These are phyloP conservation scores for Stachybotrys chartarum DNA, from an alignment of 2,329 filamentous ascomycete genomes.

Conservation along the genomic window DNA sequence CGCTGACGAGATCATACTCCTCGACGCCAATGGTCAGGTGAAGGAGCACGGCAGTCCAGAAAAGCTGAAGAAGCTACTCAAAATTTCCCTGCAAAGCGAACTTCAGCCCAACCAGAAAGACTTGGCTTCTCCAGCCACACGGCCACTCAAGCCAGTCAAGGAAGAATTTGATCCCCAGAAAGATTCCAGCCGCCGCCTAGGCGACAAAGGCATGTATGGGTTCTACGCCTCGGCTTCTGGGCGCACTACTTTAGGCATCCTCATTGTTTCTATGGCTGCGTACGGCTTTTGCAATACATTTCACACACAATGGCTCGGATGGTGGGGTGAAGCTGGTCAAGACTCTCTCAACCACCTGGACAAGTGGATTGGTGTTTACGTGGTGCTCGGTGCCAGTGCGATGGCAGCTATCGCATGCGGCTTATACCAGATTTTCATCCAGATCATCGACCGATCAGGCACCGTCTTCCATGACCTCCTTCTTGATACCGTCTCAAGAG, in stretches of 20 bases:
- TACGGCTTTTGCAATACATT: slow-evolving; percentile 8
- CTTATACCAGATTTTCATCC: slow-evolving; percentile 20
- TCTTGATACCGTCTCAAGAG: slow-evolving; percentile 14
- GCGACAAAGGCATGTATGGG: background rate
- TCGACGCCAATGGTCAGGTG: slow-evolving; percentile 9
- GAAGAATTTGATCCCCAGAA: background rate
- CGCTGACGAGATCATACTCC: slow-evolving; percentile 30
- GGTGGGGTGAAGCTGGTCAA: slow-evolving; percentile 36
- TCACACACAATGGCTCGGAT: slow-evolving; percentile 35
- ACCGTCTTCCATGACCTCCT: slow-evolving; percentile 18
- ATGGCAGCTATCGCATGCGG: slow-evolving; percentile 1
- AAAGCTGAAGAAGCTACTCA: background rate
- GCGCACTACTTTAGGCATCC: background rate
- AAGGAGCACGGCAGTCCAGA: background rate
- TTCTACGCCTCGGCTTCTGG: slow-evolving; percentile 1
- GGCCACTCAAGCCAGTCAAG: background rate
- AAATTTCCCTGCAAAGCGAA: background rate
- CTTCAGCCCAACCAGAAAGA: background rate
- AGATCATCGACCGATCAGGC: slow-evolving; percentile 20
- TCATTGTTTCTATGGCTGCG: slow-evolving; percentile 5
- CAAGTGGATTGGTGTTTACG: slow-evolving; percentile 29
- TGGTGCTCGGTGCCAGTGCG: slow-evolving; percentile 15
- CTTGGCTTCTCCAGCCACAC: background rate
- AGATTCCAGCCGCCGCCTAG: background rate
- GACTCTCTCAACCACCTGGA: slow-evolving; percentile 27